phyloP scores from a whole-genome alignment of 2,329 filamentous ascomycete species.

The Aspergillus sp. region DNA sequence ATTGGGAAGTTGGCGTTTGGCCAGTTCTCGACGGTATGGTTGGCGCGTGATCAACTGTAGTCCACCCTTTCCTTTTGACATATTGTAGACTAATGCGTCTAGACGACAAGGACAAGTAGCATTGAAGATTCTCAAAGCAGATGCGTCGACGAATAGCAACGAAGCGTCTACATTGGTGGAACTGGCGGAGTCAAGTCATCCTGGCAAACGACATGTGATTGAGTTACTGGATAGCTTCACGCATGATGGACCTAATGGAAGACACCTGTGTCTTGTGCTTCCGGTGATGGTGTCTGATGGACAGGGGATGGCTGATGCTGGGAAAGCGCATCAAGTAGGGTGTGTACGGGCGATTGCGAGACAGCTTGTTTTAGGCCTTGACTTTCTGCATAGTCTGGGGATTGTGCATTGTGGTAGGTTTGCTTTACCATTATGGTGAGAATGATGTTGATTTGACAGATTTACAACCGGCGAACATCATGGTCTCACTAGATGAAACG shows the following conservation, averaged over 20 bases:
- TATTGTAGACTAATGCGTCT: too few species aligned
- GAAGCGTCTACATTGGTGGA: constrained; percentile 15
- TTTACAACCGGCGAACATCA: constrained; percentile 18
- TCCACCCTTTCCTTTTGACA: too few species aligned
- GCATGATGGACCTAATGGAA: constrained; percentile 17
- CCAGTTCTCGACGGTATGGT: constrained; percentile 16
- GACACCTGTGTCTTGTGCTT: constrained; percentile 18
- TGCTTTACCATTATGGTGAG: neutral
- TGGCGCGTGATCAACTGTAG: constrained; percentile 8
- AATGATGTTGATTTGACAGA: constrained; percentile 7
- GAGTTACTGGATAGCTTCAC: constrained; percentile 17
- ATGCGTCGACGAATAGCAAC: constrained; percentile 11
- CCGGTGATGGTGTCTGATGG: constrained; percentile 5
- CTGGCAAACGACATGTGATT: constrained; percentile 14
- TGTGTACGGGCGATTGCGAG: constrained; percentile 11
- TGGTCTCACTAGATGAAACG: constrained; percentile 7
- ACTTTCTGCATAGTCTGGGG: constrained; percentile 11
- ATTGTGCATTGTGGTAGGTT: constrained; percentile 16
- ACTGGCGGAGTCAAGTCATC: constrained; percentile 8
- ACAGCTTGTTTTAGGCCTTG: constrained; percentile 13
- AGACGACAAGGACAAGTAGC: constrained; percentile 13
- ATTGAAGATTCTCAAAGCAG: constrained; percentile 18
- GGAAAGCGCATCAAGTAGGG: constrained; percentile 3
- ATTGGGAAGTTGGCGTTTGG: constrained; percentile 11
- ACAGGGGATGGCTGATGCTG: constrained; percentile 6